These are phyloP conservation scores for Nymphaea thermarum DNA, from an alignment of 164 flowering plant species.

Conservation along the genomic window DNA sequence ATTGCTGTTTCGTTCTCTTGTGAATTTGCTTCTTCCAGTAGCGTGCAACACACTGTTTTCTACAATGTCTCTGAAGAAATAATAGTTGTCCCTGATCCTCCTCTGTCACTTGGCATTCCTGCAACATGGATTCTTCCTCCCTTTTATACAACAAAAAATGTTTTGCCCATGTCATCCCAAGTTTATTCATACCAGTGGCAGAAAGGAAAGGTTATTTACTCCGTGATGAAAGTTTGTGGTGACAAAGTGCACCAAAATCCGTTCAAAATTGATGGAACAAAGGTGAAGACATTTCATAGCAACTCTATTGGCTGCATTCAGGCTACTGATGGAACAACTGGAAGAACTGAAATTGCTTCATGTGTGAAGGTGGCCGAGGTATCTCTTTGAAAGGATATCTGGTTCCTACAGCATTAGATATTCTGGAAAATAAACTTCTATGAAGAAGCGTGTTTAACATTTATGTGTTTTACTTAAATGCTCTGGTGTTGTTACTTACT, in stretches of 20 bases:
- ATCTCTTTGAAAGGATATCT: slow-evolving; percentile 4
- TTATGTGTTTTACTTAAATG: too few species aligned
- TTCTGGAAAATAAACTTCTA: too few species aligned
- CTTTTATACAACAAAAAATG: slow-evolving; percentile 51
- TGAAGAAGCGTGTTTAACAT: too few species aligned
- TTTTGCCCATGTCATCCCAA: slow-evolving; percentile 54
- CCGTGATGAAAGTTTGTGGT: slow-evolving; percentile 35
- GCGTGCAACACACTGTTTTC: slow-evolving; percentile 28
- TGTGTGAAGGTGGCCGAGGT: slow-evolving; percentile 89
- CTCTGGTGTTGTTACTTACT: too few species aligned
- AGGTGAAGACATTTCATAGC: slow-evolving; percentile 48
- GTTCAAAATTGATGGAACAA: slow-evolving; percentile 48
- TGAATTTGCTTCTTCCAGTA: slow-evolving; percentile 41
- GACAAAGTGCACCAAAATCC: slow-evolving; percentile 26
- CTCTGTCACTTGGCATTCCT: slow-evolving; percentile 82
- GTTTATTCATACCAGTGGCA: slow-evolving; percentile 25
- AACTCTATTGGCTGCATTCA: slow-evolving; percentile 74
- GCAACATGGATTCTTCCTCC: slow-evolving; percentile 93
- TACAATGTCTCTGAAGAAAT: slow-evolving; percentile 51
- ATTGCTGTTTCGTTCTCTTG: slow-evolving; percentile 75
- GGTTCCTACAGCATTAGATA: neutral
- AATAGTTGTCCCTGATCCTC: slow-evolving; percentile 69
- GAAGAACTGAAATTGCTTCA: slow-evolving; percentile 65
- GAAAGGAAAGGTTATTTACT: slow-evolving; percentile 47
- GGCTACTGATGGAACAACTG: slow-evolving; percentile 62